These are phyloP conservation scores for Macrocybe gigantea DNA, from an alignment of 768 basidiomycete species.

Conservation along the genomic window DNA sequence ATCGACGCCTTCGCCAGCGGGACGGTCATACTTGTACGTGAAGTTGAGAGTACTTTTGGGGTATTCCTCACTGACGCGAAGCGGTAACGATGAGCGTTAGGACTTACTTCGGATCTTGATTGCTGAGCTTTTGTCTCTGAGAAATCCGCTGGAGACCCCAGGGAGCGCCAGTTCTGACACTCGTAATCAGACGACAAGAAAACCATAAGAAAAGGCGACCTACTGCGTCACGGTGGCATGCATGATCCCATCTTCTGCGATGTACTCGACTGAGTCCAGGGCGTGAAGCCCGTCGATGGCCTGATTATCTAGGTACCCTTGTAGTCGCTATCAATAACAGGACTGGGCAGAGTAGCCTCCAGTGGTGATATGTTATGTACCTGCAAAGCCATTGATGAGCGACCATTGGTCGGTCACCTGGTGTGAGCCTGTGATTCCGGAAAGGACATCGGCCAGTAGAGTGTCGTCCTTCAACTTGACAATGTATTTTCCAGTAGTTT, in stretches of 20 bases:
- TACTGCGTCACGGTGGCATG: slow-evolving; percentile 17
- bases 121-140: slow-evolving; percentile 10
- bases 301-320: slow-evolving; percentile 12
- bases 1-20: slow-evolving; percentile 13
- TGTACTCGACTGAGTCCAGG: slow-evolving; percentile 15
- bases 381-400: slow-evolving; percentile 24
- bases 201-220: background rate
- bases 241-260: slow-evolving; percentile 22
- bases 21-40: slow-evolving; percentile 6
- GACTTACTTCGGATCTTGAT: slow-evolving; percentile 8
- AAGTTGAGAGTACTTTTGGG: slow-evolving; percentile 8
- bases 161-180: slow-evolving; percentile 21
- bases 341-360: background rate
- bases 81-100: background rate
- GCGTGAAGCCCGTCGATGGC: slow-evolving; percentile 15
- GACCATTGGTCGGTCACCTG: slow-evolving; percentile 16
- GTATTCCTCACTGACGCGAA: too few species aligned
- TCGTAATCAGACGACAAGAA: background rate
- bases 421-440: background rate
- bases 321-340: background rate
- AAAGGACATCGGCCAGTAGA: slow-evolving; percentile 9
- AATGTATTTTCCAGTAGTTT: slow-evolving; percentile 22
- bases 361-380: slow-evolving; percentile 6
- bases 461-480: slow-evolving; percentile 24
- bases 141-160: slow-evolving; percentile 26